These are phyloP conservation scores for Nigrospora sphaerica DNA, from an alignment of 2,329 filamentous ascomycete genomes.

Conservation along the genomic window DNA sequence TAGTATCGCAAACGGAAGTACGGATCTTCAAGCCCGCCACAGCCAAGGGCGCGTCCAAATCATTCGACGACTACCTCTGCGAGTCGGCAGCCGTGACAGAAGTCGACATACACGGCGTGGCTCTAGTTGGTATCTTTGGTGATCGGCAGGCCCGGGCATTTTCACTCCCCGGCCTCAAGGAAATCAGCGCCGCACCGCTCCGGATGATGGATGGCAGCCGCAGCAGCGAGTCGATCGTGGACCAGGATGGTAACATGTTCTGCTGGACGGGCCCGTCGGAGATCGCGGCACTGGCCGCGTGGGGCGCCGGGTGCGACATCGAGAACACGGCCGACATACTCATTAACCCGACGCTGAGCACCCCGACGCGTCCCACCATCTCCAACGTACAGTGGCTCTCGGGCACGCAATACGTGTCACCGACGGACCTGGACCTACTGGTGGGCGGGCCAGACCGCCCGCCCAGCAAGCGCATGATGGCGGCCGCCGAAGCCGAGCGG, in stretches of 20 bases:
- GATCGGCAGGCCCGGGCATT: slow-evolving; percentile 75
- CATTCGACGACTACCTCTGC: slow-evolving; percentile 77
- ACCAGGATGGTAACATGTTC: slow-evolving; percentile 72
- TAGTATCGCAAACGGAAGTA: slow-evolving; percentile 64
- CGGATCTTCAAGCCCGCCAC: slow-evolving; percentile 81
- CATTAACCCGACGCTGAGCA: slow-evolving; percentile 66
- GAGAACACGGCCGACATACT: slow-evolving; percentile 63
- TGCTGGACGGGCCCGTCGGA: slow-evolving; percentile 88
- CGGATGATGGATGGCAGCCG: slow-evolving; percentile 67
- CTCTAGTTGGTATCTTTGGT: slow-evolving; percentile 77
- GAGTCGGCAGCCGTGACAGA: slow-evolving; percentile 73
- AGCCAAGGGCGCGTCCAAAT: slow-evolving; percentile 85
- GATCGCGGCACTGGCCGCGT: slow-evolving; percentile 74
- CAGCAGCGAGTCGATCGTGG: slow-evolving; percentile 63
- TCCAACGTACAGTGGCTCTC: slow-evolving; percentile 95
- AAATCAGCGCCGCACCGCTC: slow-evolving; percentile 64
- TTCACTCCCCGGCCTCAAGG: slow-evolving; percentile 80
- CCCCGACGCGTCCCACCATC: slow-evolving; percentile 83
- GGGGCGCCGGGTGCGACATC: slow-evolving; percentile 64
- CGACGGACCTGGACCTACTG: slow-evolving; percentile 79
- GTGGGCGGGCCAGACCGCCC: slow-evolving; percentile 86
- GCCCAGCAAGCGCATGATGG: slow-evolving; percentile 80
- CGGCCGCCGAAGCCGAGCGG: slow-evolving; percentile 70
- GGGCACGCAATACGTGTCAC: slow-evolving; percentile 85
- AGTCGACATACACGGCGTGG: slow-evolving; percentile 67